These are phyloP conservation scores for Rutstroemia sp. DNA, from an alignment of 2,329 filamentous ascomycete genomes.

Conservation along the genomic window DNA sequence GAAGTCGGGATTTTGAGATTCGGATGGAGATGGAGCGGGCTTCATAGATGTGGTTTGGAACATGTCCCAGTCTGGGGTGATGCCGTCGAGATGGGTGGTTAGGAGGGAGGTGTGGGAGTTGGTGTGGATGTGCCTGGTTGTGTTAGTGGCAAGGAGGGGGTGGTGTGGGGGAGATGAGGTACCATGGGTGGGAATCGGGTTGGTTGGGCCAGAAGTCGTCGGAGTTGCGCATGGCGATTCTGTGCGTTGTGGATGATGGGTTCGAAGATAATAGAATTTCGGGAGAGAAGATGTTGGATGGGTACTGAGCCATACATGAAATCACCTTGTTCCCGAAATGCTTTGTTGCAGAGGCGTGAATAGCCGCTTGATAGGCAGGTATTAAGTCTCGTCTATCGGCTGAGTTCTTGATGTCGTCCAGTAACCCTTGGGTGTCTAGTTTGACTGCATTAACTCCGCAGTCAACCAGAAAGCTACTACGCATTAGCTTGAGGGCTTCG, in stretches of 20 bases:
- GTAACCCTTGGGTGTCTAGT: slow-evolving; percentile 13
- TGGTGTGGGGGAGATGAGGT: not conserved
- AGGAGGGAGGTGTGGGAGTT: slow-evolving; percentile 12
- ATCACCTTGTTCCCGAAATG: slow-evolving; percentile 12
- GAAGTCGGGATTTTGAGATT: slow-evolving; percentile 1
- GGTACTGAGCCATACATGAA: slow-evolving; percentile 15
- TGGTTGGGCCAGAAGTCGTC: slow-evolving; percentile 16
- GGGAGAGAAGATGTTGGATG: slow-evolving; percentile 10
- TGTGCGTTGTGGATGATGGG: not conserved
- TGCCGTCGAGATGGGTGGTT: slow-evolving; percentile 11
- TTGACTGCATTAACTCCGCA: slow-evolving; percentile 12
- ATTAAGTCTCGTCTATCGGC: slow-evolving; percentile 4
- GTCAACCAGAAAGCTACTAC: slow-evolving; percentile 9
- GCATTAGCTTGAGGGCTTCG: not conserved
- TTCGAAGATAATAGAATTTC: slow-evolving; percentile 8
- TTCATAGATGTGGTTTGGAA: slow-evolving; percentile 10
- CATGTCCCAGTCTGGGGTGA: slow-evolving; percentile 11
- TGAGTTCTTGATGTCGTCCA: slow-evolving; percentile 3
- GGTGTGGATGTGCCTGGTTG: slow-evolving; percentile 10
- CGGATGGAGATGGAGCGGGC: not conserved
- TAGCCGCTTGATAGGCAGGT: slow-evolving; percentile 10
- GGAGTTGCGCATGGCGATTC: slow-evolving; percentile 12
- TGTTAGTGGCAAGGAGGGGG: not conserved
- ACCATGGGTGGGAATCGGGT: slow-evolving; percentile 11
- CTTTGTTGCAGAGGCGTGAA: not conserved